Base-by-base conservation (phyloP, 2,329 filamentous ascomycete species). In the Lachnellula subtilissima region DNA sequence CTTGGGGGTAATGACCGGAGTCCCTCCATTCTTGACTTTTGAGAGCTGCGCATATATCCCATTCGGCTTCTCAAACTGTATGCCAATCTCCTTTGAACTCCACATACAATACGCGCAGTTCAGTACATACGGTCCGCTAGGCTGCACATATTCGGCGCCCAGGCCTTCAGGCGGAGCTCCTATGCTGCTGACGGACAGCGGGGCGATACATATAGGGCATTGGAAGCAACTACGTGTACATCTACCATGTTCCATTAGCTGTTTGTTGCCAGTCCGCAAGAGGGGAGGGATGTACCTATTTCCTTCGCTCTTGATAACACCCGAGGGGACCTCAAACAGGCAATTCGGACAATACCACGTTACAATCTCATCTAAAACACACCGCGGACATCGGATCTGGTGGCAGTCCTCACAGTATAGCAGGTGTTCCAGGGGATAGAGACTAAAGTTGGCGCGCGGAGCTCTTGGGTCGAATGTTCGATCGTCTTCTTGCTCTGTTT, bases 341-440 rank as follows among this genome's bases (percentile, higher is more conserved):
- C 94, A 99, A 70, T 85, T 93, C 5, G 94, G 94, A 68, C 94
- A 99, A 73, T 90, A 99, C 79, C 91, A 97, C 53, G 90, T 94
- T 48, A 96, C 86, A 54, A 96, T 91, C 74, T 99, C 94, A 70
- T 99, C 94, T 48, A 87, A 83, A 53, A 95, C 89, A 69, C 94
- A 99, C 74, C 91, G 81, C 5, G 91, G 89, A 70, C 94, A 99
- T 64, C 94, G 88, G 60, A 97, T 96, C 73, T 96, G 88, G 70
- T 96, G 91, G 72, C 94, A 99, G 71, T 97, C 94, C 70, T 96
- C 93, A 76, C 94, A 99, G 76, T 96, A 99, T 42, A 97, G 81
- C 25, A 99, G 82, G 70, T 97, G 87, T 69, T 97, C 93, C 46
- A 97, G 85, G 0, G 94, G 93, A 69, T 93, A 97, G 35, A 99